Conservation (phyloP, 2,329 filamentous ascomycete species). For the Nemania serpens region DNA sequence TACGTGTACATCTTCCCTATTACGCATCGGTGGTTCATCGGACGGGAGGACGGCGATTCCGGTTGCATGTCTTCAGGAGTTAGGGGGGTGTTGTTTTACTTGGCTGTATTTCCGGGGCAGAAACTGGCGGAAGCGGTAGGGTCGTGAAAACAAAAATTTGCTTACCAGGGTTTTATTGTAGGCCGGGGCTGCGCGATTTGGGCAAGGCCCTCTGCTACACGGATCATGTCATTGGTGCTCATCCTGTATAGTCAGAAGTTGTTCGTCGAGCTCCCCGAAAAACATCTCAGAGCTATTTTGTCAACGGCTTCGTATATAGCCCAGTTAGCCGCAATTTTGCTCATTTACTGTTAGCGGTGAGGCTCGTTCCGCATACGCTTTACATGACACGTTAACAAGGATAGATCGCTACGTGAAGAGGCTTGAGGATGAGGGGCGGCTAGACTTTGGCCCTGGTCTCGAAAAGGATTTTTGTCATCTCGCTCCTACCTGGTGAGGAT, state of each 20-base stretch:
- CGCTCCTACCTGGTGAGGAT: too few species aligned
- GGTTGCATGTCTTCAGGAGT: constrained; percentile 26
- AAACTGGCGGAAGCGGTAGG: background rate
- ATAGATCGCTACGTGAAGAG: background rate
- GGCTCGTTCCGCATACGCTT: background rate
- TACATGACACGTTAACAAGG: background rate
- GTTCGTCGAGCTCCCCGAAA: background rate
- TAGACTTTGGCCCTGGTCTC: background rate
- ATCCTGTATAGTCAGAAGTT: constrained; percentile 1
- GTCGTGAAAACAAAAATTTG: constrained; percentile 7
- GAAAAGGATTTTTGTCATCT: background rate
- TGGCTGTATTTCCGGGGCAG: background rate
- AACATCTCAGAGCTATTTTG: background rate
- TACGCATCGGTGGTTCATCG: constrained; percentile 8
- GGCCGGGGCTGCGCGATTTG: background rate
- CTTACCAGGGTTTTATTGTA: background rate
- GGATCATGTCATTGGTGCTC: constrained; percentile 7
- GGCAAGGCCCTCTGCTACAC: background rate
- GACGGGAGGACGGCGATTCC: background rate
- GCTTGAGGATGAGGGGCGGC: background rate
- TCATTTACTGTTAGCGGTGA: background rate
- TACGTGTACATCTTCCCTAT: constrained; percentile 10
- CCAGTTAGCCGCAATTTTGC: background rate
- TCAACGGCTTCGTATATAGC: constrained; percentile 6
- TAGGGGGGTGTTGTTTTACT: background rate